A percentile compares a stretch with the other conserved stretches of the same genome.
phyloP scores from a whole-genome alignment of 208 protist genomes.

The Willaertia magna region DNA sequence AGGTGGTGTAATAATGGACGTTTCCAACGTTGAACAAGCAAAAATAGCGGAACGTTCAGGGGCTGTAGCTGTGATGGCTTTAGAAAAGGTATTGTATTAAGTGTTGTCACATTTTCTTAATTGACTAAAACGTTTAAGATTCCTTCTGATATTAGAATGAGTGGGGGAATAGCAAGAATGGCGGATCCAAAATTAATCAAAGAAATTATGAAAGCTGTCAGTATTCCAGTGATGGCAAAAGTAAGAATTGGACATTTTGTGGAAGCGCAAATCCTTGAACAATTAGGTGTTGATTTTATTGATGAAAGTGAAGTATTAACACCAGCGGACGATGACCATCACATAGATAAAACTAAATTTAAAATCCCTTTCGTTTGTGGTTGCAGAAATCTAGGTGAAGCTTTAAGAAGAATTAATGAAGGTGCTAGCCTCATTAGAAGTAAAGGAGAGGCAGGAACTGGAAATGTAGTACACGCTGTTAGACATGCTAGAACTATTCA shows the following conservation, averaged over 20 bases:
- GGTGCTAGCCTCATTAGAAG: conserved; percentile 65
- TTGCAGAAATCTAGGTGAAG: conserved; percentile 58
- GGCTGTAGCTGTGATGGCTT: conserved; percentile 57
- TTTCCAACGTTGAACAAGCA: conserved; percentile 64
- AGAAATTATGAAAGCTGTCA: conserved; percentile 43
- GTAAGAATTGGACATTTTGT: neutral
- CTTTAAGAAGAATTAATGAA: conserved; percentile 59
- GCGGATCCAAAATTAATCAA: conserved; percentile 62
- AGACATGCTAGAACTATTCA: conserved; percentile 46
- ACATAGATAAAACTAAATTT: conserved; percentile 64
- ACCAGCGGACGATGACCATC: conserved; percentile 54
- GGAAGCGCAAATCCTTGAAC: conserved; percentile 57
- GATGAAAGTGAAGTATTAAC: conserved; percentile 70
- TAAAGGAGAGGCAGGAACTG: conserved; percentile 70
- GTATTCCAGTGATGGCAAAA: neutral
- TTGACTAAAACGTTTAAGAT: too few species aligned
- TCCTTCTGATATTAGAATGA: conserved; percentile 59
- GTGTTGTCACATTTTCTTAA: too few species aligned
- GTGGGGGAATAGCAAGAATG: conserved; percentile 44
- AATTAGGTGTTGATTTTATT: conserved; percentile 61
- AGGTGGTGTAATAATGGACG: conserved; percentile 75
- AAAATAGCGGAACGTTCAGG: conserved; percentile 63
- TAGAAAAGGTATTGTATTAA: too few species aligned
- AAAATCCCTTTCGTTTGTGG: conserved; percentile 67
- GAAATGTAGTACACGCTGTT: conserved; percentile 67